phyloP scores from a whole-genome alignment of 331 rosid species.

The Stylosanthes scabra region DNA sequence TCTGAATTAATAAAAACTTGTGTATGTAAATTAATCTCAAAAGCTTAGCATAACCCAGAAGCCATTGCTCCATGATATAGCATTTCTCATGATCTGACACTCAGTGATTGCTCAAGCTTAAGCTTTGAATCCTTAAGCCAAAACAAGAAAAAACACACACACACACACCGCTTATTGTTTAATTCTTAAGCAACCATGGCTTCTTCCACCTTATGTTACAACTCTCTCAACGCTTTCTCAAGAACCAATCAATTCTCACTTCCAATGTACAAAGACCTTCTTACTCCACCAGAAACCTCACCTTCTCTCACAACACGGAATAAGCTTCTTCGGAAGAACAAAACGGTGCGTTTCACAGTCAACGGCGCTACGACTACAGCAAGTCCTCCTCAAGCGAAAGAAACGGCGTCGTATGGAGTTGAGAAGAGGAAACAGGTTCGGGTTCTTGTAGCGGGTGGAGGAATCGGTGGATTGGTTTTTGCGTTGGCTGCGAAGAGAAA shows the following conservation, averaged over 20 bases:
- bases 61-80: too few relatives aligned
- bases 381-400: too few relatives aligned
- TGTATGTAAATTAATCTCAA: too few relatives aligned
- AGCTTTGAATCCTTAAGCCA: constrained; percentile 23
- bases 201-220: constrained; percentile 62
- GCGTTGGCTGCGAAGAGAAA: constrained; percentile 91
- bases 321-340: constrained; percentile 38
- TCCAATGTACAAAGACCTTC: constrained; percentile 50
- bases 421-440: constrained; percentile 54
- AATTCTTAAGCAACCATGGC: constrained; percentile 56
- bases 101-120: not conserved
- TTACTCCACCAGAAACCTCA: constrained; percentile 47
- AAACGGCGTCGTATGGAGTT: too few relatives aligned
- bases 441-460: constrained; percentile 86
- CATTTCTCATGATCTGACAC: too few relatives aligned
- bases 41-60: not conserved
- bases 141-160: not conserved
- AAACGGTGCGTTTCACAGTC: too few relatives aligned
- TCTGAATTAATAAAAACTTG: too few relatives aligned
- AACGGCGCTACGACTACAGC: too few relatives aligned
- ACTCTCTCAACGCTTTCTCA: constrained; percentile 62
- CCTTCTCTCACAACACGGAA: constrained; percentile 48
- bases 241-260: constrained; percentile 57
- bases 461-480: constrained; percentile 92
- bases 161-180: not conserved